phyloP scores from a whole-genome alignment of 2,329 filamentous ascomycete species.

The Verticillium isaacii region DNA sequence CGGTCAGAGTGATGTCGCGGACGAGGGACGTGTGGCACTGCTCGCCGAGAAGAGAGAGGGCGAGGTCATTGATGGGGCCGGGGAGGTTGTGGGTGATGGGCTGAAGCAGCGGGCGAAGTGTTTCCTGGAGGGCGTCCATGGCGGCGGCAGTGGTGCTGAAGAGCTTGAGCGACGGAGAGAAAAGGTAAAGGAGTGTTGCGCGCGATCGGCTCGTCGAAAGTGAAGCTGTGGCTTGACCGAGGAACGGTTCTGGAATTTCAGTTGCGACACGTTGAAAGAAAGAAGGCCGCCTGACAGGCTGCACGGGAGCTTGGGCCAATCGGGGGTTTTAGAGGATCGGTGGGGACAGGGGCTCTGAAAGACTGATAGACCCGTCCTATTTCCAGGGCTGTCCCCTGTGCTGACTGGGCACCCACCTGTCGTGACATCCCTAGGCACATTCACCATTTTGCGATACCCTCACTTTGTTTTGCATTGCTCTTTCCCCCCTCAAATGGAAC shows the following conservation, averaged over 20 bases:
- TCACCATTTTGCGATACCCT: too few relatives aligned
- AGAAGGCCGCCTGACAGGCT: neutral
- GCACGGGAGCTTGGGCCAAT: neutral
- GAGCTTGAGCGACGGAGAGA: neutral
- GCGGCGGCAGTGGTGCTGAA: conserved; percentile 7
- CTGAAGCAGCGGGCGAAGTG: conserved; percentile 55
- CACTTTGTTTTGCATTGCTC: too few relatives aligned
- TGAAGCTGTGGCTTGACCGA: neutral
- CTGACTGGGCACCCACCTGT: neutral
- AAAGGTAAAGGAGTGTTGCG: neutral
- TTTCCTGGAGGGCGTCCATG: conserved; percentile 66
- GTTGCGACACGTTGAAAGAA: conserved; percentile 1
- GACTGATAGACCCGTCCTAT: neutral
- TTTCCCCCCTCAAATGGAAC: too few relatives aligned
- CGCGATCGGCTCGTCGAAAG: neutral
- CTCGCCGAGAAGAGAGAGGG: conserved; percentile 74
- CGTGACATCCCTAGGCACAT: neutral
- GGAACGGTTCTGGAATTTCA: neutral
- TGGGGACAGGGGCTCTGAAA: neutral
- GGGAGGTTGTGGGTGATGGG: conserved; percentile 73
- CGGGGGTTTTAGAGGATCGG: neutral
- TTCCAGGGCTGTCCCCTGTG: neutral
- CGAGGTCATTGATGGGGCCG: conserved; percentile 66
- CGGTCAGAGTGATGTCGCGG: conserved; percentile 74
- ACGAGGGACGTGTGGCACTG: conserved; percentile 83